phyloP scores from a whole-genome alignment of 352 stramenopile species.

The Pythium rhizo-oryzae region DNA sequence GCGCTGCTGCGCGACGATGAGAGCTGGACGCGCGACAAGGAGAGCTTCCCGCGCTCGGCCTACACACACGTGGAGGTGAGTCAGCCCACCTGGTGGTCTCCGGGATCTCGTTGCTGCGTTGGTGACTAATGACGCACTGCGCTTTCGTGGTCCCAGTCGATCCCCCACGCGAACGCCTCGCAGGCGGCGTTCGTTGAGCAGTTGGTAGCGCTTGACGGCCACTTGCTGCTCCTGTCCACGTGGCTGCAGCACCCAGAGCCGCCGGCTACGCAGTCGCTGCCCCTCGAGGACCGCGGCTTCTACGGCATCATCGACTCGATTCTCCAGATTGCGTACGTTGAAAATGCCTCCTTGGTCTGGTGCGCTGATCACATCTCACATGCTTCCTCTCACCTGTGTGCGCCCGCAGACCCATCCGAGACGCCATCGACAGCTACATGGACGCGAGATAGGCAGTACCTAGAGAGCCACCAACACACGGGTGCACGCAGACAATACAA shows the following conservation, averaged over 20 bases:
- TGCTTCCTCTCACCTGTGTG: not conserved
- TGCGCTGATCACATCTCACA: too few species aligned
- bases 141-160: slow-evolving; percentile 30
- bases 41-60: slow-evolving; percentile 78
- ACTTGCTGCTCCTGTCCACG: slow-evolving; percentile 66
- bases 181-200: slow-evolving; percentile 32
- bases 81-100: not conserved
- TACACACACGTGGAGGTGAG: slow-evolving; percentile 73
- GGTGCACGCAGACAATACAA: not conserved
- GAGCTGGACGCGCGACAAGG: slow-evolving; percentile 77
- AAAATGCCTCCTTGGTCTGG: too few species aligned
- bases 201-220: slow-evolving; percentile 56
- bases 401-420: slow-evolving; percentile 47
- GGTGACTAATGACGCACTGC: not conserved
- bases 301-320: slow-evolving; percentile 77
- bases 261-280: slow-evolving; percentile 62
- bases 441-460: slow-evolving; percentile 27
- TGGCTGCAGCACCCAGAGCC: slow-evolving; percentile 81
- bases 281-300: slow-evolving; percentile 68
- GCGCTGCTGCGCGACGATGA: slow-evolving; percentile 70
- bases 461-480: too few species aligned
- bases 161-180: slow-evolving; percentile 36
- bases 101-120: too few species aligned
- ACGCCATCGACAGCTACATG: slow-evolving; percentile 73
- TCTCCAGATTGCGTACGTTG: slow-evolving; percentile 63